Percentiles rank a stretch among this genome's conserved stretches.
Conservation (phyloP, 108 stramenopile species). For the Discostella stelligeroides region DNA sequence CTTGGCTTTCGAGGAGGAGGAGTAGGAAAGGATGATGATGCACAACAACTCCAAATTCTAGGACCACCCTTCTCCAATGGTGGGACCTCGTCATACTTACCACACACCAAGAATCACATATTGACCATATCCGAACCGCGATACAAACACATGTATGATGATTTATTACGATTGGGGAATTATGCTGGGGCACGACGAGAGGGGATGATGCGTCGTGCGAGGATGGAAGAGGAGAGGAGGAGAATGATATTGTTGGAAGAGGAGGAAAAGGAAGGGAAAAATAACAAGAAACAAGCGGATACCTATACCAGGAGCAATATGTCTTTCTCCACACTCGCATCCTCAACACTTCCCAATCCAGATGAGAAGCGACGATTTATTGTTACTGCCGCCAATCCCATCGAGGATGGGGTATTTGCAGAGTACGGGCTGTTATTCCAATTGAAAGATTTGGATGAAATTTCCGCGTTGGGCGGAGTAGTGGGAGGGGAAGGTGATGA, state of each 20-base stretch:
- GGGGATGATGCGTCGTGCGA: constrained; percentile 29
- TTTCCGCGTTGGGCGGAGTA: constrained; percentile 27
- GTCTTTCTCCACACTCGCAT: too few species aligned
- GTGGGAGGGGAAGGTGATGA: neutral
- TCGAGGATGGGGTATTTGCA: constrained; percentile 40
- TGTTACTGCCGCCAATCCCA: constrained; percentile 31
- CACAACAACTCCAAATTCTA: neutral
- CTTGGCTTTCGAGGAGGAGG: neutral
- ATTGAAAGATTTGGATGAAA: constrained; percentile 40
- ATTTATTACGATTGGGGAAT: constrained; percentile 29
- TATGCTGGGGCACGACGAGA: constrained; percentile 28
- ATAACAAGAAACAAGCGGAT: too few species aligned
- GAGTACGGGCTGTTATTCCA: constrained; percentile 42
- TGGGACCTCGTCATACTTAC: constrained; percentile 29
- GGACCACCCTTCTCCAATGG: constrained; percentile 17
- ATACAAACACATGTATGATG: constrained; percentile 39
- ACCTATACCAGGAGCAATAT: too few species aligned
- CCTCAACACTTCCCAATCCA: constrained; percentile 24
- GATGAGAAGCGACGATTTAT: constrained; percentile 44
- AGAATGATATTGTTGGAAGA: too few species aligned
- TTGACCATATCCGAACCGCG: constrained; percentile 37
- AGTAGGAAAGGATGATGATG: too few species aligned
- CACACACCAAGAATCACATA: constrained; percentile 35
- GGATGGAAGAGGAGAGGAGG: neutral
- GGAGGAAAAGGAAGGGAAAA: too few species aligned